A percentile compares a stretch with the other conserved stretches of the same genome.
Evolutionary conservation across 2,329 filamentous ascomycete species (phyloP).

Genomic region (Colletotrichum plurivorum): DNA sequence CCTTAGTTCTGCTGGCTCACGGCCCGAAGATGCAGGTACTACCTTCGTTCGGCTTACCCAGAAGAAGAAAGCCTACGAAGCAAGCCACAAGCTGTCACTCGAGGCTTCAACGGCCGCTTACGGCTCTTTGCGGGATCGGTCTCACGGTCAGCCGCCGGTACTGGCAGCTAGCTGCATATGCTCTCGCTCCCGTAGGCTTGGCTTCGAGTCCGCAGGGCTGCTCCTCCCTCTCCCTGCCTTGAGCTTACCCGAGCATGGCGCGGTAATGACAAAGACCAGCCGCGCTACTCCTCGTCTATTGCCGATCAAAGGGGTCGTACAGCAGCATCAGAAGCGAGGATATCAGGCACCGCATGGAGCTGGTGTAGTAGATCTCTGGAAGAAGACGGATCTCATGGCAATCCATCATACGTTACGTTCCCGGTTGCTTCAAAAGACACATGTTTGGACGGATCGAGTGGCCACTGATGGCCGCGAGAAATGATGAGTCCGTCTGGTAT

Average conservation of each 20-base stretch:
- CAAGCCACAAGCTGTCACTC: constrained; percentile 2
- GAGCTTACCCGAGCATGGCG: neutral
- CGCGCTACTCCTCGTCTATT: too few species aligned
- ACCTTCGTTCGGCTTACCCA: constrained; percentile 6
- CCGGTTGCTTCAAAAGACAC: neutral
- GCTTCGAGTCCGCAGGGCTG: neutral
- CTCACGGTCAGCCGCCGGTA: neutral
- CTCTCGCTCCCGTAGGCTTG: neutral
- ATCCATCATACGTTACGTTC: constrained; percentile 19
- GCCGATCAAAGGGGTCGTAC: too few species aligned
- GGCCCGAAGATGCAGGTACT: constrained; percentile 28
- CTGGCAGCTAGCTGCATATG: neutral
- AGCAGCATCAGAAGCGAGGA: too few species aligned
- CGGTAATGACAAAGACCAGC: too few species aligned
- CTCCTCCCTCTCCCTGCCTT: neutral
- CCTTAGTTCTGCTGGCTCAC: constrained; percentile 1
- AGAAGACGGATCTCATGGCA: neutral
- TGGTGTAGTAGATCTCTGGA: neutral
- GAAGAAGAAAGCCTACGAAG: neutral
- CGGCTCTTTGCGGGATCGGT: neutral
- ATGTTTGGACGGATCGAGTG: constrained; percentile 1
- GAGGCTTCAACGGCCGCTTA: constrained; percentile 16
- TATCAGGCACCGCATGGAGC: neutral
- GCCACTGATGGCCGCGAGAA: neutral
- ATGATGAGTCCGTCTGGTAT: constrained; percentile 8